Base-by-base conservation (phyloP, 495 filamentous ascomycete species). In the Aspergillus bridgeri region DNA sequence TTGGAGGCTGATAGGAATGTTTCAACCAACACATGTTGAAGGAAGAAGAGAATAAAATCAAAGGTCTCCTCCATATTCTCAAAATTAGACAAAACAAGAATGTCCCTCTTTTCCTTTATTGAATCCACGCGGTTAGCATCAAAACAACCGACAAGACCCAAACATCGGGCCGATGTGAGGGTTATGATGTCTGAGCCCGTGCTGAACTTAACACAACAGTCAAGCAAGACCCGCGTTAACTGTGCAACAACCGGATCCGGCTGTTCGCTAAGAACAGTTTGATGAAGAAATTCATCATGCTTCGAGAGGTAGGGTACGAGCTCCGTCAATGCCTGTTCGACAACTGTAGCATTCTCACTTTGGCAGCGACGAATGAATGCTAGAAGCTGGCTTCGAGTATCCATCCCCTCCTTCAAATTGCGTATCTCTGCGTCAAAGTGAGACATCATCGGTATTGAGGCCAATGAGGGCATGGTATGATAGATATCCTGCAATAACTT, bases 81-180 rank as follows among this genome's bases (percentile, higher is more conserved):
- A 64, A 99, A 97, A 65, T 98, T 96, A 29, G 87, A 87, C 27
- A 90, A 71, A 33, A 96, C 85, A 18, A 98, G 81, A 54, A 96
- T 89, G 42, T 90, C 86, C 50, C 77, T 84, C 60, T 89, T 87
- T 57, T 88, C 86, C 45, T 90, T 84, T 33, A 86, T 78, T 3
- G 86, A 82, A 60, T 99, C 94, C 17, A 97, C 82, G 52, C 89
- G 82, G 65, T 96, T 96, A 13, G 94, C 87, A 73, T 98, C 94
- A 21, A 98, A 74, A 62, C 91, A 96, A 19, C 94, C 94, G 48
- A 98, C 84, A 42, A 94, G 79, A 9, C 94, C 94, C 24, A 98
- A 71, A 58, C 90, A 92, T 63, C 84, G 83, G 19, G 89, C 86
- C 50, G 88, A 89, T 23, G 95, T 76, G n/a, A 82, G 72, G 52